Percentiles rank a stretch among this genome's conserved stretches.
These are phyloP conservation scores for Trichophyton schoenleinii DNA, from an alignment of 2,329 filamentous ascomycete species.

Conservation along the genomic window DNA sequence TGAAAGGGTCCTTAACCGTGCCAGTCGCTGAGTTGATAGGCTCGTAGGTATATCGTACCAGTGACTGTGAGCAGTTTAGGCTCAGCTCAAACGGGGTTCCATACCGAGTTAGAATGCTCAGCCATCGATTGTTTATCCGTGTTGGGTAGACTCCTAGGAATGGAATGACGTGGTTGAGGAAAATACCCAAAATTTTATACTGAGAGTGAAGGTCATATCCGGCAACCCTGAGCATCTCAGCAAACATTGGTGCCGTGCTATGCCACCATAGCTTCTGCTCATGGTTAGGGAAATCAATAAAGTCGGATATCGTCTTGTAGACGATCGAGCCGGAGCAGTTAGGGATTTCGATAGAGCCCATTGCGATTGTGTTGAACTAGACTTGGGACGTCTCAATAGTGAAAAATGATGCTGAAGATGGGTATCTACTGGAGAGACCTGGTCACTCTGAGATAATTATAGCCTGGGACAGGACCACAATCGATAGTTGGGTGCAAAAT, in stretches of 20 bases:
- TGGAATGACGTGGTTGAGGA: constrained; percentile 13
- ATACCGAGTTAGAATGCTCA: constrained; percentile 5
- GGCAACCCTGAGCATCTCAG: constrained; percentile 11
- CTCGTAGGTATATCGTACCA: constrained; percentile 10
- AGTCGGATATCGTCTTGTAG: constrained; percentile 2
- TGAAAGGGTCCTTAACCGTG: constrained; percentile 8
- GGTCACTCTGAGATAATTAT: neutral
- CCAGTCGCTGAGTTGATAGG: constrained; percentile 1
- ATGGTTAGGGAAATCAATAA: constrained; percentile 7
- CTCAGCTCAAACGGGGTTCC: constrained; percentile 10
- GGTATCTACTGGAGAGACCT: neutral
- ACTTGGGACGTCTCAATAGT: neutral
- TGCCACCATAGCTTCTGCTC: constrained; percentile 16
- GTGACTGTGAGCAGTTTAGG: constrained; percentile 10
- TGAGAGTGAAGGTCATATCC: constrained; percentile 14
- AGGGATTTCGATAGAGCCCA: neutral
- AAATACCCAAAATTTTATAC: constrained; percentile 12
- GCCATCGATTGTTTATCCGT: neutral
- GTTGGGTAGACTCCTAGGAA: constrained; percentile 13
- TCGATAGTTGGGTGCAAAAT: neutral
- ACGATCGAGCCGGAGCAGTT: neutral
- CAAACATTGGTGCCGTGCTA: constrained; percentile 14
- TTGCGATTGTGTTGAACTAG: neutral
- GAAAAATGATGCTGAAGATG: neutral
- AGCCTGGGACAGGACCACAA: neutral